Base-by-base conservation (phyloP, 2,329 filamentous ascomycete species). In the Samsoniella hepiali region DNA sequence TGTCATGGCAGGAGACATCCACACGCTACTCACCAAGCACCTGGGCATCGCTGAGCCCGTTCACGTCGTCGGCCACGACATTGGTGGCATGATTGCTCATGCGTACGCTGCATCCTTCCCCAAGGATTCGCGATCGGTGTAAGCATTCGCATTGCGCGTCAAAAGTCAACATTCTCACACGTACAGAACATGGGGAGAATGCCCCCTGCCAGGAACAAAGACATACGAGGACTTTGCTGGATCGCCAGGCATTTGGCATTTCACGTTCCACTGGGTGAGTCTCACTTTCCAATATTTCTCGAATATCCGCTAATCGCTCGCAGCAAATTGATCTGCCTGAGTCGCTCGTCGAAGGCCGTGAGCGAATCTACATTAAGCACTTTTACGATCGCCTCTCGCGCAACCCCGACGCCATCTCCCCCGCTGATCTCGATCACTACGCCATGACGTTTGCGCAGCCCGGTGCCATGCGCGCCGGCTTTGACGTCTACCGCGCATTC, bases 41-140 rank as follows among this genome's bases (percentile, higher is more conserved):
- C 38, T 40, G 38, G 38, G 11, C 4, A 15, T 40, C 9, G 13
- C 38, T 82, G 0, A 75, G 15, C 72, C 75, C 13, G 70, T 79
- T 4, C 77, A 81, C 63, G 67, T 81, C 3, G 74, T 81, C 0
- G 79, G 79, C 10, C 77, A 82, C 59, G 79, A 81, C 62, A 81
- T 81, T 27, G 78, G 79, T 17, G 78, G 78, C 49, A 81, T 81
- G 78, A 74, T 81, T 45, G 62, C 62, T 17, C 32, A 77, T 64
- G 74, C 77, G 5, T 78, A 78, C 63, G 77, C 74, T 5, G 67
- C 71, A 1, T 72, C 71, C 1, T 76, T 75, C 51, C 70, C 77
- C 0, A 67, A 72, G 1, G 65, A 71, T 42, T 71, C 74, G 38
- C 38, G 38, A 10, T 15, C 38, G 10, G 38, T 40, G 38, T 40